Conservation (phyloP, 371 early-diverging fungal species). For the Lichtheimia ornata region DNA sequence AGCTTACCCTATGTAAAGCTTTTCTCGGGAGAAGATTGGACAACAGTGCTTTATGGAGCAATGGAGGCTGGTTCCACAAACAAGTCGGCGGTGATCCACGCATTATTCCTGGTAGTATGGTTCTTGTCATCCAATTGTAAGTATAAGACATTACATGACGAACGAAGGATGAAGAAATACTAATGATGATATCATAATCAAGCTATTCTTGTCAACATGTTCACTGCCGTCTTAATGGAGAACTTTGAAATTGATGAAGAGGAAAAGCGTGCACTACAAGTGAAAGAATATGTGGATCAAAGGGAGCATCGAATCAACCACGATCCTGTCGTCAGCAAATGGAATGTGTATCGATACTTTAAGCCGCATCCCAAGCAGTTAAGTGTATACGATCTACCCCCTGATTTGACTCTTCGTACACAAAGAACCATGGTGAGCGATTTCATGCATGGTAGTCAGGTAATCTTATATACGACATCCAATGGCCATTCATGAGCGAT, state of each 20-base stretch:
- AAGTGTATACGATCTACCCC: conserved; percentile 39
- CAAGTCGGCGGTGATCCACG: conserved; percentile 45
- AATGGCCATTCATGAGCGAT: too few relatives aligned
- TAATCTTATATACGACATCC: too few relatives aligned
- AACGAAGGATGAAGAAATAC: neutral
- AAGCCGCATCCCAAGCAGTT: conserved; percentile 50
- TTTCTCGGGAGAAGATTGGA: conserved; percentile 74
- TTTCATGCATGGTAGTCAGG: conserved; percentile 38
- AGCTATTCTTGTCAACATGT: conserved; percentile 65
- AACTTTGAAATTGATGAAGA: conserved; percentile 65
- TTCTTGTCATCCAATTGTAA: conserved; percentile 70
- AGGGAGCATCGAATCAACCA: conserved; percentile 24
- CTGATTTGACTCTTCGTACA: conserved; percentile 35
- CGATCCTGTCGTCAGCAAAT: conserved; percentile 46
- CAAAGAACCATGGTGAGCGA: conserved; percentile 54
- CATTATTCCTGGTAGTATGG: conserved; percentile 59
- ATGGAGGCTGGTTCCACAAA: conserved; percentile 45
- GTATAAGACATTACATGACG: neutral
- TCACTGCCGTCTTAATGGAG: conserved; percentile 68
- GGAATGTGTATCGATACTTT: conserved; percentile 56
- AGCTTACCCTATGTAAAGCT: conserved; percentile 37
- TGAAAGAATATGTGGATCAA: conserved; percentile 46
- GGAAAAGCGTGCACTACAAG: conserved; percentile 57
- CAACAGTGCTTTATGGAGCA: conserved; percentile 55
- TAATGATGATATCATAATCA: neutral